These are phyloP conservation scores for Nitzschia putrida DNA, from an alignment of 108 stramenopile genomes.

Conservation along the genomic window DNA sequence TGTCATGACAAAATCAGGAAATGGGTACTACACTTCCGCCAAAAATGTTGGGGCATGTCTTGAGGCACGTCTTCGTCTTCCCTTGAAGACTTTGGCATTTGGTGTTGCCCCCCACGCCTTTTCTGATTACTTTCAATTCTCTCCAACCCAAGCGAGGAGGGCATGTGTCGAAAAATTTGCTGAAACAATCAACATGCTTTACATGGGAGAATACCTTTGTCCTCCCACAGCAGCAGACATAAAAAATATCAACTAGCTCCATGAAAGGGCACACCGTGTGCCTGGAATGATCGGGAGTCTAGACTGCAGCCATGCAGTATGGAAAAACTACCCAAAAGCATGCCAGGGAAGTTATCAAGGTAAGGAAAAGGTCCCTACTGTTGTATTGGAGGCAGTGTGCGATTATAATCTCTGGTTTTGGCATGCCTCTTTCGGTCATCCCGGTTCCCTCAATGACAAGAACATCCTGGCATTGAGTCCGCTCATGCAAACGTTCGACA, in stretches of 20 bases:
- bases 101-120: conserved; percentile 6
- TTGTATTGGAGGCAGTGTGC: conserved; percentile 36
- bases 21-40: not conserved
- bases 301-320: conserved; percentile 18
- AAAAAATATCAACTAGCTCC: conserved; percentile 1
- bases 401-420: too few relatives aligned
- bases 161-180: not conserved
- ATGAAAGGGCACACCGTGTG: not conserved
- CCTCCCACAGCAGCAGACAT: not conserved
- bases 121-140: too few relatives aligned
- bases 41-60: not conserved
- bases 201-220: conserved; percentile 3
- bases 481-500: not conserved
- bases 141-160: conserved; percentile 15
- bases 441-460: too few relatives aligned
- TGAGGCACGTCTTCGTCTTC: conserved; percentile 2
- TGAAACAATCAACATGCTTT: not conserved
- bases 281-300: conserved; percentile 21
- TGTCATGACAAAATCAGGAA: not conserved
- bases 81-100: conserved; percentile 8
- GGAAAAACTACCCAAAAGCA: conserved; percentile 24
- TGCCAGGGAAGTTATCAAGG: conserved; percentile 17
- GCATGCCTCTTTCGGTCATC: too few relatives aligned
- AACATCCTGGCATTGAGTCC: conserved; percentile 22
- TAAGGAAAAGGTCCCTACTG: conserved; percentile 19